Base-by-base conservation (phyloP, 202 grass and related monocot genomes). In the Digitaria exilis region DNA sequence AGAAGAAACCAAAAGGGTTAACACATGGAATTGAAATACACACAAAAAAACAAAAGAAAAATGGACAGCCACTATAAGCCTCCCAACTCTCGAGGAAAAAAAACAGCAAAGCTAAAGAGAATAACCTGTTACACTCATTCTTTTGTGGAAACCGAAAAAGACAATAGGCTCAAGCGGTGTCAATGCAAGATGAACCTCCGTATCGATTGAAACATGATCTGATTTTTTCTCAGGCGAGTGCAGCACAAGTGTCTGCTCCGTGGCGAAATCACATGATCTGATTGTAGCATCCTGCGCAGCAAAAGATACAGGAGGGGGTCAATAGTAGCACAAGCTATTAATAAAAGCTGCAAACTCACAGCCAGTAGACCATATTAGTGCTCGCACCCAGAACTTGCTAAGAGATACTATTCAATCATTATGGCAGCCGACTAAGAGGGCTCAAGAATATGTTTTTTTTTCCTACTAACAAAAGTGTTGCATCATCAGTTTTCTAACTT, bases 101-200 rank as follows among this genome's bases (percentile, higher is more conserved):
- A 57, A 25, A 11, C 65, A 16, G 50, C 19, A 71, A 87, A 65
- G 58, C 50, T 54, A 87, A n/a, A 61, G 37, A 80, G 56, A 55
- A 80, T 82, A 78, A 98, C 96, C 93, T 96, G 93, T 98, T 43
- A 94, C 96, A 50, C 96, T 98, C 96, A 96, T 98, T 83, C 96
- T 88, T 89, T 92, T 98, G 51, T 93, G 93, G 83, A 98, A 96
- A 85, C 91, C 96, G 5, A 95, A 98, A 62, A 98, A 96, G 6
- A 98, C 91, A 58, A 93, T 87, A 87, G 96, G 93, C 49, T 98
- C 90, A 2, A 96, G 93, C 69, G 96, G 91, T 44, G 93, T 99
- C 91, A 99, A 85, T 58, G 91, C 96, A 83, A 99, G 88, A 84
- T 96, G 93, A 37, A 96, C 96, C 86, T 99, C 96, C 1, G 87